A percentile compares a stretch with the other conserved stretches of the same genome.
These are phyloP conservation scores for Saccharomycopsis fibuligera DNA, from an alignment of 805 yeast species.

Conservation along the genomic window DNA sequence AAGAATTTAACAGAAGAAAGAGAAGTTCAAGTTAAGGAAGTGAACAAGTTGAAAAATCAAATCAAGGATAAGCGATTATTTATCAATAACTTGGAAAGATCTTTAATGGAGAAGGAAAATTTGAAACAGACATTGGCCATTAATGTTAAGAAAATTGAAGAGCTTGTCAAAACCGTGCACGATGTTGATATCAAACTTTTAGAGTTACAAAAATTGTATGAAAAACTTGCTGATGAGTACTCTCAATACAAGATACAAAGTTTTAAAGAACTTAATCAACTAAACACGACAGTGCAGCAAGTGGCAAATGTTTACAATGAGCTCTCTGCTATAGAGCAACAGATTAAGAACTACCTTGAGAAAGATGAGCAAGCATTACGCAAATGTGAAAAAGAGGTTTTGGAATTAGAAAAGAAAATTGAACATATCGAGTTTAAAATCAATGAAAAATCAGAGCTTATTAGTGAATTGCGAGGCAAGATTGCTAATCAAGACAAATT, in stretches of 20 bases:
- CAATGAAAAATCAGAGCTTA: neutral
- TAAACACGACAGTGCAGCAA: neutral
- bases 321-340: neutral
- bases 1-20: slow-evolving; percentile 34
- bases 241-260: neutral
- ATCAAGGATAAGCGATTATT: slow-evolving; percentile 47
- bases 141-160: slow-evolving; percentile 27
- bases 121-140: slow-evolving; percentile 35
- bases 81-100: slow-evolving; percentile 47
- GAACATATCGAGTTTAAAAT: neutral
- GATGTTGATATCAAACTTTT: slow-evolving; percentile 7
- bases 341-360: neutral
- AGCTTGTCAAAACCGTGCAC: slow-evolving; percentile 21
- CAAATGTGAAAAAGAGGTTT: slow-evolving; percentile 1
- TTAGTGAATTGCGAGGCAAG: slow-evolving; percentile 5
- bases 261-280: neutral
- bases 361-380: neutral
- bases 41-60: slow-evolving; percentile 40
- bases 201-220: neutral
- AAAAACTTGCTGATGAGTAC: neutral
- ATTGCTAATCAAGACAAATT: slow-evolving; percentile 17
- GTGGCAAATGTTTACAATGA: neutral
- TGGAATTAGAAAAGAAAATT: slow-evolving; percentile 5
- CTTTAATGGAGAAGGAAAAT: slow-evolving; percentile 41
- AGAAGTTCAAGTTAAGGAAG: slow-evolving; percentile 39